Percentiles rank a stretch among this genome's conserved stretches.
These are phyloP conservation scores for Leccinum longicurvipes DNA, from an alignment of 768 basidiomycete species.

Conservation along the genomic window DNA sequence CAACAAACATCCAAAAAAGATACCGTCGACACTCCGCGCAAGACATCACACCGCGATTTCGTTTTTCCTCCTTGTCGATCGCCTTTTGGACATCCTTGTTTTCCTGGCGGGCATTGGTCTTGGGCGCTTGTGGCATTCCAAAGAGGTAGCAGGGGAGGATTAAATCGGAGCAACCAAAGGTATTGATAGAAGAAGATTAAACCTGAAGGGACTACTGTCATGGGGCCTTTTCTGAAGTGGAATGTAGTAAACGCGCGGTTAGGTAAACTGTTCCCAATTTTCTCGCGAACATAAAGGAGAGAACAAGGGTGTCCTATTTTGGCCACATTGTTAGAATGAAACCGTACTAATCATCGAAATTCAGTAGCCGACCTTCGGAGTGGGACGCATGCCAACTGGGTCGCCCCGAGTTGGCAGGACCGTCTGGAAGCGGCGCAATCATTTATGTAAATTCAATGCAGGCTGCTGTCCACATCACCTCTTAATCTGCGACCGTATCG, in stretches of 20 bases:
- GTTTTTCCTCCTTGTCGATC: slow-evolving; percentile 65
- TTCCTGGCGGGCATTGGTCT: slow-evolving; percentile 40
- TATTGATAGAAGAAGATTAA: background rate
- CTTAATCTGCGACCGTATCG: slow-evolving; percentile 15
- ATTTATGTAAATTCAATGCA: no score
- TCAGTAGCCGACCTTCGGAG: background rate
- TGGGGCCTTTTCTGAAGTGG: background rate
- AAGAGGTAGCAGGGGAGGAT: background rate
- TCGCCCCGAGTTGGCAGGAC: no score
- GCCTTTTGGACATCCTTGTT: slow-evolving; percentile 40
- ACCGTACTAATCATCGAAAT: background rate
- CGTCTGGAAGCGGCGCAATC: background rate
- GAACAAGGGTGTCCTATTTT: background rate
- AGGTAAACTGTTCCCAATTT: slow-evolving; percentile 3
- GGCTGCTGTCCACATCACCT: slow-evolving; percentile 1
- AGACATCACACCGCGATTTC: slow-evolving; percentile 50
- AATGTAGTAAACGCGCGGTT: slow-evolving; percentile 8
- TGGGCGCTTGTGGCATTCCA: slow-evolving; percentile 49
- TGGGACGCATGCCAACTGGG: background rate
- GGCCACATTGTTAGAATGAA: background rate
- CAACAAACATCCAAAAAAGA: slow-evolving; percentile 6
- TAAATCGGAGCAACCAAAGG: background rate
- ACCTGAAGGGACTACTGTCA: background rate
- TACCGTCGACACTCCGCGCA: slow-evolving; percentile 67
- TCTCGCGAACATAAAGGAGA: background rate